Base-by-base conservation (phyloP, 2,329 filamentous ascomycete genomes). In the Ophiocordyceps camponoti-saundersi region DNA sequence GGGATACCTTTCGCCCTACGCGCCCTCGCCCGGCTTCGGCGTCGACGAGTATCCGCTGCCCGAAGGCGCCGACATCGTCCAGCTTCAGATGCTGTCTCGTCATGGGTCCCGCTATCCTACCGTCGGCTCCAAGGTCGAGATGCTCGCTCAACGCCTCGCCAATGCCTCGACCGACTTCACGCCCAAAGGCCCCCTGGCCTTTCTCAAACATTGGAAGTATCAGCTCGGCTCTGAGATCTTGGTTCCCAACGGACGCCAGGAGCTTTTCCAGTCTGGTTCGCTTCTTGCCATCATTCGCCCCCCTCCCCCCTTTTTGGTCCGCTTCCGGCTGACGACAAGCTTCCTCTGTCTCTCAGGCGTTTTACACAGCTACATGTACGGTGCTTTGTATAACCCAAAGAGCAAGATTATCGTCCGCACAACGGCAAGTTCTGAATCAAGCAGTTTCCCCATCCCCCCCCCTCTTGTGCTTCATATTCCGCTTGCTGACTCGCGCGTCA, bases 41-140 rank as follows among this genome's bases (percentile, higher is more conserved):
- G 80, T 85, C 0, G 67, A 81, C 16, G 84, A 89, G 61, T 83
- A 81, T 54, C 69, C 81, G 3, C 60, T 85, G 16, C 83, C 82
- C 1, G 59, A 67, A 7, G 81, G 77, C 13, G 74, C 82, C 0
- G 77, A 81, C 48, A 82, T 87, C 45, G 67, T 79, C 26, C 80
- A 85, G 65, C 66, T 88, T 20, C 73, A 75, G 64, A 80, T 87
- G 77, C 66, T 87, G 5, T 81, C 80, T 13, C 75, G 84, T 1
- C 83, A 88, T 57, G 84, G 84, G 10, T 72, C 80, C 39, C 72
- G 84, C 15, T 89, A 88, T 59, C 84, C 84, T 0, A 83, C 82
- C 3, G 65, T 67, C 3, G 71, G 71, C 1, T 69, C 75, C 32
- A 72, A 73, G 29, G 73, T 82, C 11, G 62, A 66, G 18, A 56